Conservation (phyloP, 1,284 basidiomycete species). For the Bjerkandera adusta region DNA sequence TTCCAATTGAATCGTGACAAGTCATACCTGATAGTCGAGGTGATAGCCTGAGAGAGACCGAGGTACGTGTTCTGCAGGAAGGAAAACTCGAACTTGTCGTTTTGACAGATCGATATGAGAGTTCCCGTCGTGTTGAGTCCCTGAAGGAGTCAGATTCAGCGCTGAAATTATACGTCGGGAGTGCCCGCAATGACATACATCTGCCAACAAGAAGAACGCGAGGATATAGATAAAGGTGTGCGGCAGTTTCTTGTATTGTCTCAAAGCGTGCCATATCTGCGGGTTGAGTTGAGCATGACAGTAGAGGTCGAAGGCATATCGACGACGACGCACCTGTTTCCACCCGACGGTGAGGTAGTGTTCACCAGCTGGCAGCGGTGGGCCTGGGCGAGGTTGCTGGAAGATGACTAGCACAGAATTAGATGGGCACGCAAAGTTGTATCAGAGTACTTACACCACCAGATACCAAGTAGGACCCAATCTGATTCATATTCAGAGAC, state of each 20-base stretch:
- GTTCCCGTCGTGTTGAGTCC: constrained; percentile 79
- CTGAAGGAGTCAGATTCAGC: constrained; percentile 33
- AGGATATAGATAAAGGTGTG: constrained; percentile 77
- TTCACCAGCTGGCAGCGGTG: constrained; percentile 68
- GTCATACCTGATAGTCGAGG: constrained; percentile 54
- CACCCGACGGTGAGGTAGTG: constrained; percentile 75
- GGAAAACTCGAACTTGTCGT: constrained; percentile 70
- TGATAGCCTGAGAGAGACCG: constrained; percentile 69
- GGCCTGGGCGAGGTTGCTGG: constrained; percentile 74
- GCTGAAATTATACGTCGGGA: too few species aligned
- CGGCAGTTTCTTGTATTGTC: constrained; percentile 70
- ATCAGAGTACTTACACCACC: constrained; percentile 73
- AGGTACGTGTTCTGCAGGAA: constrained; percentile 80
- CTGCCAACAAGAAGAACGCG: constrained; percentile 75
- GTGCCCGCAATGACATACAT: constrained; percentile 47
- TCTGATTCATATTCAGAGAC: constrained; percentile 24
- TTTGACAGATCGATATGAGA: constrained; percentile 74
- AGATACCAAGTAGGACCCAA: constrained; percentile 74
- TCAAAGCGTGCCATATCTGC: constrained; percentile 61
- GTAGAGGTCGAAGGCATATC: neutral
- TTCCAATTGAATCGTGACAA: too few species aligned
- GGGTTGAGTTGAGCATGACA: neutral
- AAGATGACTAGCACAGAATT: constrained; percentile 55
- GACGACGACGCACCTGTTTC: constrained; percentile 55
- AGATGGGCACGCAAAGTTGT: neutral